A percentile compares a stretch with the other conserved stretches of the same genome.
These are phyloP conservation scores for Barnettozyma siamensis DNA, from an alignment of 805 yeast genomes.

Conservation along the genomic window DNA sequence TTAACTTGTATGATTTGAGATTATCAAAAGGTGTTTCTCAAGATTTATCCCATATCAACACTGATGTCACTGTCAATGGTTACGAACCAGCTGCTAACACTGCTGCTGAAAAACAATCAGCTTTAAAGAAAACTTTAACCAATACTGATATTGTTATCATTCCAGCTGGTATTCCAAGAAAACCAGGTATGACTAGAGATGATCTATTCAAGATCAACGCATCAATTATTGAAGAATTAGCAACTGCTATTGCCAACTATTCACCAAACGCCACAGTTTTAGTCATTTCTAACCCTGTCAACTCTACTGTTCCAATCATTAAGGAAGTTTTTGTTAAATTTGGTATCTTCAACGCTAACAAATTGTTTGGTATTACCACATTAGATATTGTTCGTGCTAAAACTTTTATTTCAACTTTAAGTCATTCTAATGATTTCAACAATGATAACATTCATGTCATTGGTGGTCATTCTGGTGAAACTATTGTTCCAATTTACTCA, in stretches of 20 bases:
- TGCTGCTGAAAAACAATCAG: constrained; percentile 41
- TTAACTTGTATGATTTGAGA: constrained; percentile 81
- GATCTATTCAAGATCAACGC: constrained; percentile 83
- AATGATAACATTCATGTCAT: constrained; percentile 62
- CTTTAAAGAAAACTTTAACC: constrained; percentile 22
- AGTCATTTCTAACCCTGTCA: constrained; percentile 89
- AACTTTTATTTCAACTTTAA: constrained; percentile 32
- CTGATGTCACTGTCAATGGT: constrained; percentile 55
- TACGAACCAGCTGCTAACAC: constrained; percentile 58
- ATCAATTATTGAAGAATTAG: constrained; percentile 66
- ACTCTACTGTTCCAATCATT: constrained; percentile 87
- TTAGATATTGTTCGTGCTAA: constrained; percentile 86
- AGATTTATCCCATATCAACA: constrained; percentile 78
- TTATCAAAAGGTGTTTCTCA: constrained; percentile 84
- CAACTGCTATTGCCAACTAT: constrained; percentile 64
- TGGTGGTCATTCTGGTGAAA: constrained; percentile 95
- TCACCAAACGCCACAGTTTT: constrained; percentile 74
- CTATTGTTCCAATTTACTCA: constrained; percentile 73
- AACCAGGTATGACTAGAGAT: constrained; percentile 93
- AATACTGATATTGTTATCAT: constrained; percentile 45
- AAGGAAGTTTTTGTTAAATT: constrained; percentile 68
- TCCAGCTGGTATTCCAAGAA: constrained; percentile 91
- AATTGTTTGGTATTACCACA: constrained; percentile 83
- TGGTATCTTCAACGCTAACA: constrained; percentile 64
- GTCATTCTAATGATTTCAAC: constrained; percentile 20